Percentiles rank a stretch among this genome's conserved stretches.
These are phyloP conservation scores for Linnemannia schmuckeri DNA, from an alignment of 192 early-diverging fungal genomes.

Conservation along the genomic window DNA sequence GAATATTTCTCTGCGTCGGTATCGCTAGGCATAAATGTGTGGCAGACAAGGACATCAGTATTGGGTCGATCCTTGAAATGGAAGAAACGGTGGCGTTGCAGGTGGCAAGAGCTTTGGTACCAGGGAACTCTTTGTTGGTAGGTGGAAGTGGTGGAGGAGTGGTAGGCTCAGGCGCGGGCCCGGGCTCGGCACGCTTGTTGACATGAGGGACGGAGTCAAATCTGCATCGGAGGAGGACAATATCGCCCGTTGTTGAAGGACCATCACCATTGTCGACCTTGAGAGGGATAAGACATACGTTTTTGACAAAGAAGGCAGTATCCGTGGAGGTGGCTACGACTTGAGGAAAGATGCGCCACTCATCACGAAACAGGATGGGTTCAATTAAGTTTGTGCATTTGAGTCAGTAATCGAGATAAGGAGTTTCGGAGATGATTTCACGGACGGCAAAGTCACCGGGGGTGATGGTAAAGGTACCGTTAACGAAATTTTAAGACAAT, in stretches of 20 bases:
- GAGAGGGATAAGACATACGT: not conserved
- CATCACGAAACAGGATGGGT: not conserved
- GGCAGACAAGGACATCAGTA: conserved; percentile 4
- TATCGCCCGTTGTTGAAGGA: not conserved
- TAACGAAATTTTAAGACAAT: not conserved
- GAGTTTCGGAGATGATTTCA: not conserved
- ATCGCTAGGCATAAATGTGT: not conserved
- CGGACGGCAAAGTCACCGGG: not conserved
- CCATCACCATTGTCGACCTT: no score
- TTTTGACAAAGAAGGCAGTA: not conserved
- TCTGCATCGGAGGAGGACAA: not conserved
- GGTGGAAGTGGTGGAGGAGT: no score
- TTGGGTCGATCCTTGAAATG: not conserved
- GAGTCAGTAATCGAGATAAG: not conserved
- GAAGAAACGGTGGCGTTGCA: conserved; percentile 6
- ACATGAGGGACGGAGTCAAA: not conserved
- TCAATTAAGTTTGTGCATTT: not conserved
- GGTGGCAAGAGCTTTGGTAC: not conserved
- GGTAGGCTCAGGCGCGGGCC: not conserved
- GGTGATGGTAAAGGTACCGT: not conserved
- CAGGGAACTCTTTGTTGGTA: not conserved
- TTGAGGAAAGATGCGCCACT: not conserved
- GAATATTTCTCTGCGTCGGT: not conserved
- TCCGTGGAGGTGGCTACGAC: not conserved
- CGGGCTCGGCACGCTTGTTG: not conserved